phyloP scores from a whole-genome alignment of 192 early-diverging fungal species.

The Podila clonocystis region DNA sequence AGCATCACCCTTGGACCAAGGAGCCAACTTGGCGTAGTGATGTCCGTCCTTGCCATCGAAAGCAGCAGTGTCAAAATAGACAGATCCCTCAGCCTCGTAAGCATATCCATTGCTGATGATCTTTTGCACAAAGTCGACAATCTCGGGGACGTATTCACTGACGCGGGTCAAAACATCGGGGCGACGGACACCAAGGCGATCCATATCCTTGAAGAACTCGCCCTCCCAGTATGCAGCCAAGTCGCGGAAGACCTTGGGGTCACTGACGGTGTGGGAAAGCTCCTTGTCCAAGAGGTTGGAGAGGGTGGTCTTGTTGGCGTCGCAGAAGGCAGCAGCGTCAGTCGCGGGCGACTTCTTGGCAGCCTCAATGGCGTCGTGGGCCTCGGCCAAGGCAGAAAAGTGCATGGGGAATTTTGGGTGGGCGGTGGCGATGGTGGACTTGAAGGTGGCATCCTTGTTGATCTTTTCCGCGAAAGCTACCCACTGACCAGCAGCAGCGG shows the following conservation, averaged over 20 bases:
- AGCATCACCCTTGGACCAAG: slow-evolving; percentile 85
- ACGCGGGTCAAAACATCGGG: slow-evolving; percentile 94
- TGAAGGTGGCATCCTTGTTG: slow-evolving; percentile 55
- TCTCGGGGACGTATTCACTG: slow-evolving; percentile 96
- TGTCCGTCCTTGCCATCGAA: slow-evolving; percentile 88
- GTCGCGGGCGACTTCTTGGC: slow-evolving; percentile 58
- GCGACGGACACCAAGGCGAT: slow-evolving; percentile 84
- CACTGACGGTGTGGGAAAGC: slow-evolving; percentile 75
- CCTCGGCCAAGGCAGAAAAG: slow-evolving; percentile 68
- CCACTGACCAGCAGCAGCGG: slow-evolving; percentile 63
- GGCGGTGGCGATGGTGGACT: slow-evolving; percentile 50
- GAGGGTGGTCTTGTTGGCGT: slow-evolving; percentile 61
- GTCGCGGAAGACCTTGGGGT: slow-evolving; percentile 92
- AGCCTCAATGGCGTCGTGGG: slow-evolving; percentile 51
- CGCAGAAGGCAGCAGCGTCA: slow-evolving; percentile 60
- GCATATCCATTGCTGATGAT: slow-evolving; percentile 97
- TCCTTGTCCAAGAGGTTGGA: slow-evolving; percentile 63
- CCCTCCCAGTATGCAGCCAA: slow-evolving; percentile 94
- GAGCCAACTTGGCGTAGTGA: slow-evolving; percentile 95
- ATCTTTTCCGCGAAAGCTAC: slow-evolving; percentile 61
- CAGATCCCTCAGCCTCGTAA: slow-evolving; percentile 90
- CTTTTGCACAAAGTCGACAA: slow-evolving; percentile 86
- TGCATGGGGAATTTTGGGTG: slow-evolving; percentile 83
- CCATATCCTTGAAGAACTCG: slow-evolving; percentile 95
- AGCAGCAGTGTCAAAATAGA: slow-evolving; percentile 92